phyloP scores from a whole-genome alignment of 805 yeast species.

The Nematodospora valgi region DNA sequence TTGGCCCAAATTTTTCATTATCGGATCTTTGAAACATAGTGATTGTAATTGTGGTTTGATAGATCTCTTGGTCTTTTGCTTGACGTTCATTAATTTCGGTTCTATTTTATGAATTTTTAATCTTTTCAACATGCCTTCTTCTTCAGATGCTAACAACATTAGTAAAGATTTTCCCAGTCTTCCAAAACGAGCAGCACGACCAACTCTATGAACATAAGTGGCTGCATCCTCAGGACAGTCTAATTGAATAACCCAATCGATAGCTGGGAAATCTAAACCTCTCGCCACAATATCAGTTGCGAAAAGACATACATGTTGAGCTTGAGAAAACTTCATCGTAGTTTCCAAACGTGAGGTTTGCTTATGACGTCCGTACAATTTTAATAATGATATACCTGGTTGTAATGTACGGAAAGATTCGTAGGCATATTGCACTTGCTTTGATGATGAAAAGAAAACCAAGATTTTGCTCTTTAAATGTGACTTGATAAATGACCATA shows the following conservation, averaged over 20 bases:
- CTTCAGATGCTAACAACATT: slow-evolving; percentile 82
- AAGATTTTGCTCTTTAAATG: slow-evolving; percentile 78
- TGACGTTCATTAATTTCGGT: slow-evolving; percentile 68
- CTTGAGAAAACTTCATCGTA: slow-evolving; percentile 68
- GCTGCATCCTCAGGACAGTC: slow-evolving; percentile 91
- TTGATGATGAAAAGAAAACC: slow-evolving; percentile 83
- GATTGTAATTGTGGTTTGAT: slow-evolving; percentile 85
- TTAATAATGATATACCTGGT: slow-evolving; percentile 87
- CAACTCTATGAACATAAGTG: slow-evolving; percentile 88
- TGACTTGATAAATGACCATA: slow-evolving; percentile 83
- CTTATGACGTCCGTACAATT: slow-evolving; percentile 85
- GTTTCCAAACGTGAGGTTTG: slow-evolving; percentile 87
- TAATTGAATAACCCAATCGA: slow-evolving; percentile 91
- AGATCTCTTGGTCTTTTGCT: slow-evolving; percentile 66
- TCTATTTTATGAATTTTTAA: slow-evolving; percentile 63
- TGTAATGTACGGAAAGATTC: slow-evolving; percentile 83
- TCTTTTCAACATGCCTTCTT: slow-evolving; percentile 66
- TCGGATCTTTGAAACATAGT: slow-evolving; percentile 86
- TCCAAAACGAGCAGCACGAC: slow-evolving; percentile 86
- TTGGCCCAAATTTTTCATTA: slow-evolving; percentile 89
- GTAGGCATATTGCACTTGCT: slow-evolving; percentile 86
- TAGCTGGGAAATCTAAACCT: slow-evolving; percentile 89
- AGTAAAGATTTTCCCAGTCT: slow-evolving; percentile 77
- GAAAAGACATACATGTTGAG: slow-evolving; percentile 76
- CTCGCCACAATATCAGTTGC: slow-evolving; percentile 92